Evolutionary conservation across 202 grass and related monocot species (phyloP), one percentile per base, ranked within the genome.

Genomic region (Carex arenaria): DNA sequence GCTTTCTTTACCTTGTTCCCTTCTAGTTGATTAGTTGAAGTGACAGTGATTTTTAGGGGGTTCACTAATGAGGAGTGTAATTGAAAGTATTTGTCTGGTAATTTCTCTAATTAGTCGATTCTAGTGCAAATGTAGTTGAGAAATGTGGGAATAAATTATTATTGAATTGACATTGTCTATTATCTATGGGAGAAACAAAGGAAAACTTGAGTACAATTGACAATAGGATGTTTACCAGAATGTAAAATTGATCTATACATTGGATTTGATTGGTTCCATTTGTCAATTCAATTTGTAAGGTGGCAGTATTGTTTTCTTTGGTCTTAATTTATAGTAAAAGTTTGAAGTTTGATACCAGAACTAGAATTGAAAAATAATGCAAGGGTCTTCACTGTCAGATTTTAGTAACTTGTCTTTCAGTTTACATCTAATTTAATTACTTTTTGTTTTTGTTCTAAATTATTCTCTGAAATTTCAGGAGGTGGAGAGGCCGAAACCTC

Each of bases 381-480:
- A 13, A 67, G 31, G 64, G 14, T 38, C 11, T 67, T 36, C 10
- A 12, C 67, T 45, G 67, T 42, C 67, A 43, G 17, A 34, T 14
- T 15, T 22, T 66, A 70, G 36, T 19, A 18, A 32, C 14, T 36
- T 18, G 12, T 68, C 2, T n/a, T 38, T 40, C 5, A 38, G 12
- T 40, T 68, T 7, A 40, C 42, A 6, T 68, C n/a, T 69, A 34
- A 63, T 65, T 65, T 65, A 56, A 17, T 65, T 34, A 13, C 54
- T 7, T 7, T 5, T 43, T 45, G 9, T 12, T 22, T 32, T 61
- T 59, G 11, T 10, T 78, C 54, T 67, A 28, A 63, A 67, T 31
- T 55, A 28, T 45, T 66, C 30, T 40, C 38, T 80, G 7, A 45
- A 64, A 66, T 67, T 66, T 82, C 64, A 82, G 80, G 80, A 82